Evolutionary conservation across 2,329 filamentous ascomycete species (phyloP), one percentile per base, ranked within the genome.

Genomic region (Pseudomassariella vexata): DNA sequence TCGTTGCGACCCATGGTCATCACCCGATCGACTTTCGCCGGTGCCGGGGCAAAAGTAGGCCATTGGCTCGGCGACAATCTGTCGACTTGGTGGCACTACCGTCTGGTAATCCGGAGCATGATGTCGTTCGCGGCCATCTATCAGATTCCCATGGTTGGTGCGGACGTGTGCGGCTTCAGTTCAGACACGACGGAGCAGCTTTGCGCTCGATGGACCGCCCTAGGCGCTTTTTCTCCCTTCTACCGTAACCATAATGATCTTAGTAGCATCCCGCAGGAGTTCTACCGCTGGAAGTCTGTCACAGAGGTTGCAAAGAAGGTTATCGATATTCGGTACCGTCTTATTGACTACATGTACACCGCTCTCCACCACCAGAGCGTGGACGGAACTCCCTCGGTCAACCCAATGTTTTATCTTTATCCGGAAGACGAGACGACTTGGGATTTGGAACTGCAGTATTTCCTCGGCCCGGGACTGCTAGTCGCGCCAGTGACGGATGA

Each of bases 141-240:
- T 56, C 79, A 84, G 43, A 53, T 85, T 1, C 79, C 80, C 8
- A 78, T 85, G 68, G 74, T 74, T 1, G 81, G 81, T 9, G 68
- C 74, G 3, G 86, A 94, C 38, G 79, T 88, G 0, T 94, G 87
- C 47, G 87, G 86, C 0, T 94, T 83, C 48, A 79, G 66, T 9
- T 69, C 64, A 10, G 71, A 82, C 45, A 79, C 80, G 0, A 82
- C 72, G 9, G 76, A 83, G 50, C 63, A 73, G 27, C 70, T 88
- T 5, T 88, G 83, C 52, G 75, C 82, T 4, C 76, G 84, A n/a
- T 89, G 84, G 84, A 75, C 81, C 1, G 69, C 72, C 17, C 68
- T 87, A 0, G 82, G 82, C 11, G 82, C 82, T 7, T 87, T 88
- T 63, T 68, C 72, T 22, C 78, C 82, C 1, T 88, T 89, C 63